Percentiles rank a stretch among this genome's conserved stretches.
Evolutionary conservation across 306 rosid genomes (phyloP).

Genomic region (Corylus americana): DNA sequence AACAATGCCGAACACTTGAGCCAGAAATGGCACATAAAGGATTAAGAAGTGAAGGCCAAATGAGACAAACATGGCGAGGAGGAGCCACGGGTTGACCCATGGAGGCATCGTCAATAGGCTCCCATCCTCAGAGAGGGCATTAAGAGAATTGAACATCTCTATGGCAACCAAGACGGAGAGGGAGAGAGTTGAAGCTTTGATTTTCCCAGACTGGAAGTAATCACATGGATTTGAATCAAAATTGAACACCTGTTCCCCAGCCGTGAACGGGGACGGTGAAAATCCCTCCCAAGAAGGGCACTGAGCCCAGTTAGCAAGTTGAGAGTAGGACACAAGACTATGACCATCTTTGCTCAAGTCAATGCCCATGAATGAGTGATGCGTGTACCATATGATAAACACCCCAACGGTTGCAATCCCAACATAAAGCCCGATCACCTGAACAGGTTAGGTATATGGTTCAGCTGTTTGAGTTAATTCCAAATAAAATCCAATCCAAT

Average conservation of each 20-base stretch:
- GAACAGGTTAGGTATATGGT: neutral
- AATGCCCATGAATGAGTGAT: constrained; percentile 83
- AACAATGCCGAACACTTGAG: constrained; percentile 73
- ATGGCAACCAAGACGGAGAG: constrained; percentile 96
- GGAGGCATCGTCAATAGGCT: constrained; percentile 95
- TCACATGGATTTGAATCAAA: constrained; percentile 72
- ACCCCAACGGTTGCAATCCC: constrained; percentile 92
- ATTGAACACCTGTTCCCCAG: constrained; percentile 52
- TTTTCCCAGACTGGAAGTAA: constrained; percentile 73
- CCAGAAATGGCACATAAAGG: constrained; percentile 87
- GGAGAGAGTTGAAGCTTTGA: constrained; percentile 85
- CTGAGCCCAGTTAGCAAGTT: constrained; percentile 86
- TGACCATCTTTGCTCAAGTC: constrained; percentile 88
- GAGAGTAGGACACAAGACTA: constrained; percentile 77
- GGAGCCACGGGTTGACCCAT: constrained; percentile 97
- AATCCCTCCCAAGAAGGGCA: constrained; percentile 75
- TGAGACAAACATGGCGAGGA: constrained; percentile 86
- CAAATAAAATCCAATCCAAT: constrained; percentile 2
- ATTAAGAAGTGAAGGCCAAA: constrained; percentile 86
- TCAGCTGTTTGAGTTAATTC: neutral
- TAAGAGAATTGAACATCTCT: constrained; percentile 95
- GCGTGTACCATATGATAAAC: constrained; percentile 87
- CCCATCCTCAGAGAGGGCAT: constrained; percentile 85
- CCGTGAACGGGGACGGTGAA: constrained; percentile 77
- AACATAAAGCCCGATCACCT: constrained; percentile 89